Percentiles rank a stretch among this genome's conserved stretches.
phyloP scores from a whole-genome alignment of 2,329 filamentous ascomycete genomes.

The Aaosphaeria arxii region DNA sequence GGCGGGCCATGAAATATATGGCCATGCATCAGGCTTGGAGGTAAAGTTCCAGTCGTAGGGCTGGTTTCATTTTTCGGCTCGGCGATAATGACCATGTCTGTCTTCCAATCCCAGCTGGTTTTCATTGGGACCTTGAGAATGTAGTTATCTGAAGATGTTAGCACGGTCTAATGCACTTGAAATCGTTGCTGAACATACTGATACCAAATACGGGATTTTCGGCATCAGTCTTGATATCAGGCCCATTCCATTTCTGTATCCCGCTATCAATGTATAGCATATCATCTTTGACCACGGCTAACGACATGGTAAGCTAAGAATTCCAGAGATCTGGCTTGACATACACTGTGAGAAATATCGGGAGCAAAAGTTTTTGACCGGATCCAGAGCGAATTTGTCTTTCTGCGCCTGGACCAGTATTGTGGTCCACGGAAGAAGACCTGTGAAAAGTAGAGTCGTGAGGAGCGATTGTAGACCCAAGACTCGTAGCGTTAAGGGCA shows the following conservation, averaged over 20 bases:
- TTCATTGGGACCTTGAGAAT: constrained; percentile 16
- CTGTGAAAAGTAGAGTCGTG: too few species aligned
- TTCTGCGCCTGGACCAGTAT: background rate
- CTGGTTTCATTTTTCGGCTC: constrained; percentile 16
- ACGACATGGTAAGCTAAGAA: background rate
- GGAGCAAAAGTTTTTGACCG: constrained; percentile 16
- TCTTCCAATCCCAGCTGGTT: constrained; percentile 21
- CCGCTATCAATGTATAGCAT: constrained; percentile 21
- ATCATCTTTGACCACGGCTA: constrained; percentile 18
- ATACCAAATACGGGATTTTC: background rate
- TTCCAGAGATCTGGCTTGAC: background rate
- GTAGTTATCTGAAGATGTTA: constrained; percentile 11
- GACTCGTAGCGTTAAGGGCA: too few species aligned
- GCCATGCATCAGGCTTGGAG: constrained; percentile 18
- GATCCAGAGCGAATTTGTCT: constrained; percentile 11
- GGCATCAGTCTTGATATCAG: background rate
- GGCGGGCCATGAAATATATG: constrained; percentile 20
- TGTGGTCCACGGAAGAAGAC: too few species aligned
- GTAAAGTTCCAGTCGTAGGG: constrained; percentile 13
- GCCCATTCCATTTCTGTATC: constrained; percentile 16
- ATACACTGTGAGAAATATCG: constrained; percentile 21
- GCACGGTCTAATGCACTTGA: background rate
- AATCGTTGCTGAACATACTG: background rate
- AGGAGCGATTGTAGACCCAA: too few species aligned
- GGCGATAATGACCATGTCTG: constrained; percentile 9